Percentiles rank a stretch among this genome's conserved stretches.
phyloP scores from a whole-genome alignment of 148 eudicot genomes.

The Dysphania ambrosioides region DNA sequence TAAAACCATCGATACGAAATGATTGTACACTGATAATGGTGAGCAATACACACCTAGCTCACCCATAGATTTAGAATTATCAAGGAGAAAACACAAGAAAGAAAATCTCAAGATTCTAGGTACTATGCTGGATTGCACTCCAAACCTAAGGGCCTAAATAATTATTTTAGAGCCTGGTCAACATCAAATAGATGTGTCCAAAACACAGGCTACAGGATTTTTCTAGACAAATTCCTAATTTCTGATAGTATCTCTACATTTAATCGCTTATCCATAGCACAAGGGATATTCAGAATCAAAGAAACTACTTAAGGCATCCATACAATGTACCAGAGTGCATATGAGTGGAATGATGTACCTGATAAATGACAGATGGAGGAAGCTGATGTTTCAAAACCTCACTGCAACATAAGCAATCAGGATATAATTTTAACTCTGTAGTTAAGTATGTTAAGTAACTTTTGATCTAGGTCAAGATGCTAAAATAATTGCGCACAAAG shows the following conservation, averaged over 20 bases:
- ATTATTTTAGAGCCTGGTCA: background rate
- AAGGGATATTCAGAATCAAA: background rate
- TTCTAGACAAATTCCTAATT: no score
- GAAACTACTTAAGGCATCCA: background rate
- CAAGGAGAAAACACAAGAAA: no score
- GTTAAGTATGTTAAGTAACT: background rate
- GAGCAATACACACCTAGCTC: no score
- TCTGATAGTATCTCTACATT: background rate
- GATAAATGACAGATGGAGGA: slow-evolving; percentile 68
- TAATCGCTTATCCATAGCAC: background rate
- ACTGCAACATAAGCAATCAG: slow-evolving; percentile 40
- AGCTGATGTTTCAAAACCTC: slow-evolving; percentile 60
- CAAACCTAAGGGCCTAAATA: background rate
- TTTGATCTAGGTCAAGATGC: background rate
- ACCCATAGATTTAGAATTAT: no score
- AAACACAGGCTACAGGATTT: background rate
- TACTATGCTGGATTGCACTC: no score
- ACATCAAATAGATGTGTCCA: background rate
- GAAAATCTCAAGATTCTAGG: no score
- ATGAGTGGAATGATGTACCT: slow-evolving; percentile 40
- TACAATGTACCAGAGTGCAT: background rate
- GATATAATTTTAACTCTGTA: background rate
- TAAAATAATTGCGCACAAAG: background rate
- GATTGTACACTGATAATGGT: no score
- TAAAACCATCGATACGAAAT: no score